phyloP scores from a whole-genome alignment of 2,329 filamentous ascomycete species.

The Colletotrichum godetiae region DNA sequence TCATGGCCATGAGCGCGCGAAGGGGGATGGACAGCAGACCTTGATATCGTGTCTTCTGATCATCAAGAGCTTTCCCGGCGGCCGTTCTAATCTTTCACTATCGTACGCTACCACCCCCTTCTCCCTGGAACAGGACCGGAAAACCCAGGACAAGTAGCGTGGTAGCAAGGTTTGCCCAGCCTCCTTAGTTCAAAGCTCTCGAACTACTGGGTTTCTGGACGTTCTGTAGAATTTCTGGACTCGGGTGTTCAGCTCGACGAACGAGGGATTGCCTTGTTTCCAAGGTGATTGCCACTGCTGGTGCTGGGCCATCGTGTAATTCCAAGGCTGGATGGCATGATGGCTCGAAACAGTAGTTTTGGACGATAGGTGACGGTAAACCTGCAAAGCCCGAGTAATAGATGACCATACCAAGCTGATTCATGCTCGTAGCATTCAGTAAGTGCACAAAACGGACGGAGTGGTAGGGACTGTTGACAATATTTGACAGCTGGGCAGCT shows the following conservation, averaged over 20 bases:
- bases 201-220: slow-evolving; percentile 11
- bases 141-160: slow-evolving; percentile 9
- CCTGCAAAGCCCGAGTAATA: background rate
- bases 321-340: slow-evolving; percentile 24
- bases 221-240: slow-evolving; percentile 28
- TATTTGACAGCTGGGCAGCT: background rate
- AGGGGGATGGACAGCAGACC: slow-evolving; percentile 9
- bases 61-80: slow-evolving; percentile 1
- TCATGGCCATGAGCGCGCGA: background rate
- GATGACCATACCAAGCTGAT: slow-evolving; percentile 2
- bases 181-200: slow-evolving; percentile 13
- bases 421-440: slow-evolving; percentile 1
- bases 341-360: slow-evolving; percentile 30
- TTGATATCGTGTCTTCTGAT: slow-evolving; percentile 18
- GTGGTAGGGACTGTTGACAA: background rate
- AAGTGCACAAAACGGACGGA: background rate
- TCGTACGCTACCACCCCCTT: background rate
- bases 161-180: slow-evolving; percentile 21
- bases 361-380: slow-evolving; percentile 4
- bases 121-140: slow-evolving; percentile 15
- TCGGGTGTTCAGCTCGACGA: background rate
- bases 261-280: slow-evolving; percentile 17
- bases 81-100: background rate
- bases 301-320: slow-evolving; percentile 24
- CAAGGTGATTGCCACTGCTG: background rate